These are phyloP conservation scores for Candida yuanshanica DNA, from an alignment of 805 yeast species.

Conservation along the genomic window DNA sequence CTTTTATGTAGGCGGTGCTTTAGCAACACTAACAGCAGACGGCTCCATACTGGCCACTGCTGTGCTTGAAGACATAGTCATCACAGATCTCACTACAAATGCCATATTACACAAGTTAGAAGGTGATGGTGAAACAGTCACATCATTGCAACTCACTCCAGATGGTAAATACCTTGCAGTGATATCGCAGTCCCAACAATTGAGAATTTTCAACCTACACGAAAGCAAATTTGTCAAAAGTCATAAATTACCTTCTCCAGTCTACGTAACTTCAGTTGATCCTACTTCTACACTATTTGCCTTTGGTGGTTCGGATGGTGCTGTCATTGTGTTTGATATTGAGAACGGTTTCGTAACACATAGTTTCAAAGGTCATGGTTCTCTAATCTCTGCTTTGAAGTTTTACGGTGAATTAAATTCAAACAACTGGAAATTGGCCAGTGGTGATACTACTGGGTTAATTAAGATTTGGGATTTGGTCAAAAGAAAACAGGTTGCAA, in stretches of 20 bases:
- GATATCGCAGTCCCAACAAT: conserved; percentile 78
- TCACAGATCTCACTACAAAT: conserved; percentile 59
- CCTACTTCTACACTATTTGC: conserved; percentile 80
- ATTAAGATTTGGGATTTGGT: conserved; percentile 60
- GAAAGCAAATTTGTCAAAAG: conserved; percentile 38
- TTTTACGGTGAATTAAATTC: conserved; percentile 72
- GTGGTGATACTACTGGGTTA: conserved; percentile 57
- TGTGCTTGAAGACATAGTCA: conserved; percentile 65
- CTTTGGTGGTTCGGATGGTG: conserved; percentile 94
- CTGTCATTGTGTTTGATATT: conserved; percentile 86
- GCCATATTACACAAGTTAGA: conserved; percentile 54
- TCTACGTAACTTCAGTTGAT: conserved; percentile 73
- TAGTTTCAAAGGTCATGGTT: conserved; percentile 88
- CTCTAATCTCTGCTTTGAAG: conserved; percentile 69
- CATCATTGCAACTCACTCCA: conserved; percentile 71
- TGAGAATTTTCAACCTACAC: conserved; percentile 49
- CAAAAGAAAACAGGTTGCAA: conserved; percentile 60
- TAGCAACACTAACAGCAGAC: conserved; percentile 60
- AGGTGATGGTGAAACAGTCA: conserved; percentile 82
- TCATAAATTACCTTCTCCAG: conserved; percentile 70
- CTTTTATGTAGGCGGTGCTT: conserved; percentile 79
- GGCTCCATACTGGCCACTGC: conserved; percentile 73
- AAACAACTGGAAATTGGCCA: conserved; percentile 70
- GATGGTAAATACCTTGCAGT: conserved; percentile 67
- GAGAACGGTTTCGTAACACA: conserved; percentile 87